Evolutionary conservation across 2,329 filamentous ascomycete species (phyloP).

Genomic region (Hypomyces perniciosus): DNA sequence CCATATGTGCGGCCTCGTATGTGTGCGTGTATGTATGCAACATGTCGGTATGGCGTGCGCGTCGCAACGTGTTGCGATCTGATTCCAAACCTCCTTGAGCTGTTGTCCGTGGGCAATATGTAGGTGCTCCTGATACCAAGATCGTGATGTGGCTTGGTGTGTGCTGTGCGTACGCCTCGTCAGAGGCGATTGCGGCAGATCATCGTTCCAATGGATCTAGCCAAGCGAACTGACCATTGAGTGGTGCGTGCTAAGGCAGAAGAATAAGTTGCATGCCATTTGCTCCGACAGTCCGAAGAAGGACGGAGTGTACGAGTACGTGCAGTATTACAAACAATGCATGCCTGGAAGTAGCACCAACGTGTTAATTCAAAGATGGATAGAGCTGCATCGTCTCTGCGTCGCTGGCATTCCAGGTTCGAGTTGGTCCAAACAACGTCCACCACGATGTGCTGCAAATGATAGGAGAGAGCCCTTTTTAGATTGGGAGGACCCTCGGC

Average conservation of each 20-base stretch:
- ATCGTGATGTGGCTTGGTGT: too few species aligned
- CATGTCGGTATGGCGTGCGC: not conserved
- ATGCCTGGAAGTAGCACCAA: too few species aligned
- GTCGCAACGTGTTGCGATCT: too few species aligned
- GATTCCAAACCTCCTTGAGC: too few species aligned
- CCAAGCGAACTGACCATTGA: not conserved
- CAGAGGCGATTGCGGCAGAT: conserved; percentile 9
- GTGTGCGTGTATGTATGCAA: not conserved
- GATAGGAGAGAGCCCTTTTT: not conserved
- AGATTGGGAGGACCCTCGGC: not conserved
- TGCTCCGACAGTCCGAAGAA: not conserved
- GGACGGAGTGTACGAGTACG: not conserved
- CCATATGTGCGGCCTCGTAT: not conserved
- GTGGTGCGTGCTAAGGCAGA: not conserved
- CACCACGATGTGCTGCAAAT: not conserved
- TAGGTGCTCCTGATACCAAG: too few species aligned
- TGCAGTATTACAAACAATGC: not conserved
- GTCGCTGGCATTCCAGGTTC: not conserved
- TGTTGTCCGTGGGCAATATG: too few species aligned
- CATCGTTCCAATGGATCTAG: conserved; percentile 5
- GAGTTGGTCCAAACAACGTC: not conserved
- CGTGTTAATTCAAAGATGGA: too few species aligned
- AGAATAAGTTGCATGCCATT: not conserved
- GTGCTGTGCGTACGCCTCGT: not conserved
- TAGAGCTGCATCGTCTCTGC: too few species aligned